Base-by-base conservation (phyloP, 2,329 filamentous ascomycete species). In the Tolypocladium album region DNA sequence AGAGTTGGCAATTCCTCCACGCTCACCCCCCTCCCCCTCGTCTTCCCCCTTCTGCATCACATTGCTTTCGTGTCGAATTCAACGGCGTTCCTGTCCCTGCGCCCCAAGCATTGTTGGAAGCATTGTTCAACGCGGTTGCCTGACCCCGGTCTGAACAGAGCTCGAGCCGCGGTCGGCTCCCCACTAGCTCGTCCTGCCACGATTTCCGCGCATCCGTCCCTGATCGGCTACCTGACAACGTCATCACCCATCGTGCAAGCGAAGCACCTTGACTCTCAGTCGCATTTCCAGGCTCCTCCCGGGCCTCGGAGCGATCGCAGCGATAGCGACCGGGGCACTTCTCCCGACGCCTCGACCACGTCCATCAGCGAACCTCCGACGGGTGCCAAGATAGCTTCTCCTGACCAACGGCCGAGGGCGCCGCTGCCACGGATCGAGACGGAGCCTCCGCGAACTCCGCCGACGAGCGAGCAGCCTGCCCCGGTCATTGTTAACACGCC, bases 301-400 rank as follows among this genome's bases (percentile, higher is more conserved):
- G 75, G 72, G 12, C 88, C 89, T 13, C 85, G 82, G 58, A 83
- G 85, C 68, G 89, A 86, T 68, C 77, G 93, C 62, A 88, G 87
- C 68, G 88, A 87, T 15, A 90, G 94, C 67, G 82, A 64, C 34
- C 47, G 24, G 27, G 31, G n/a, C 2, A 9, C 39, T 4, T 27
- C 39, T n/a, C 22, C 55, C 2, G 40, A 43, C 55, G 34, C 58
- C 58, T 24, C 34, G n/a, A 12, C 42, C 15, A 22, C 22, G 8
- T 50, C 65, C 31, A 61, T 68, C 62, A 66, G 67, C 63, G 69
- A 70, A 58, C 69, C 68, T 62, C 67, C 69, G 27, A 64, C 68
- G 47, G 64, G 67, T 53, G 70, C 68, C 59, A 73, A 68, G 62
- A 65, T 67, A 60, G 64, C 68, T 62, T 63, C 67, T 31, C 58